Base-by-base conservation (phyloP, 495 filamentous ascomycete genomes). In the Penicillium silybi region DNA sequence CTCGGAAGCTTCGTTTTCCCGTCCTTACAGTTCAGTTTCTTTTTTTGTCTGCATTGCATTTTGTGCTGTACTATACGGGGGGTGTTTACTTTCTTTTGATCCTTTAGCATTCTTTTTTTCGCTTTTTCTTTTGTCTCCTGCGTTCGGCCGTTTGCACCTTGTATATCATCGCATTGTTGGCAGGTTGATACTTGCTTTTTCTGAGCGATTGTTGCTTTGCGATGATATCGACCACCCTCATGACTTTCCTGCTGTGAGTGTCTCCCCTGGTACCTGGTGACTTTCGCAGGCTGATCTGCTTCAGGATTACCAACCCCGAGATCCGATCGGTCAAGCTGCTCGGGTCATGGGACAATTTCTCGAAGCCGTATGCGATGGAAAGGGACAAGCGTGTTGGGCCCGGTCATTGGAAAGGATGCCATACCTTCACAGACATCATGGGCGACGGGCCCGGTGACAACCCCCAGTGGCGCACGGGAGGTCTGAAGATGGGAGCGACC, bases 301-400 rank as follows among this genome's bases (percentile, higher is more conserved):
- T 11, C 25, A 65, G 62, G 16, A 64, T 40, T 70, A 85, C 86
- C 39, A 77, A 81, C 19, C 78, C 83, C 46, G 82, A 83, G 39
- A 77, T 85, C 44, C 76, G 79, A 41, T 85, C 85, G 10, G 88
- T 95, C 47, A 84, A 89, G 55, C 77, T 96, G 17, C 74, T 93
- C 48, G 91, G 91, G 50, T 96, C 91, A 49, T 96, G 90, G 91
- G 90, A 96, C 69, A 96, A 95, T 66, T 96, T 96, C 70, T 72
- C 77, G 23, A 82, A 77, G 58, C 67, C 80, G 20, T 91, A 96
- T 75, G 77, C 68, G 2, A 90, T 96, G 85, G 82, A 91, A 61
- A 80, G 80, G 57, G 91, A 96, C 59, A 70, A 64, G 49, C 82
- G 85, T 61, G 77, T 83, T 46, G 86, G 86, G 44, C 72, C 74